Percentiles rank a stretch among this genome's conserved stretches.
Evolutionary conservation across 805 yeast species (phyloP).

Genomic region (Kazachstania kunashirensis): DNA sequence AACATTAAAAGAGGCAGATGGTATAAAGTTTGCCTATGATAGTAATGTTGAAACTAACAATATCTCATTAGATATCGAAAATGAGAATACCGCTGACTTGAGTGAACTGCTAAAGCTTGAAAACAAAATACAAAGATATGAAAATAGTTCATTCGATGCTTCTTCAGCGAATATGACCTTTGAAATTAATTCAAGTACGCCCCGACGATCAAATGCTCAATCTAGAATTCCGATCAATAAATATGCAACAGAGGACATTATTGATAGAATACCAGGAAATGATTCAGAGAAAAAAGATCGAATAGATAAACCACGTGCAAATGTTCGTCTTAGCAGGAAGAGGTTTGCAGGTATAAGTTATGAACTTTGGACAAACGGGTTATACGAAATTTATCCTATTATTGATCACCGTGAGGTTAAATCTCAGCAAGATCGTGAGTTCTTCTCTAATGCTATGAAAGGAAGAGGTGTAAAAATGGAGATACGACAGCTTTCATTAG

Average conservation of each 20-base stretch:
- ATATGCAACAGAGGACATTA: background rate
- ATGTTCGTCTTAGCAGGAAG: conserved; percentile 10
- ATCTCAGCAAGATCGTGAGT: conserved; percentile 57
- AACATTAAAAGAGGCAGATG: conserved; percentile 41
- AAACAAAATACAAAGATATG: background rate
- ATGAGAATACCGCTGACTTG: conserved; percentile 17
- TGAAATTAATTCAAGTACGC: conserved; percentile 4
- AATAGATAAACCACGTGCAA: background rate
- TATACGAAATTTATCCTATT: conserved; percentile 50
- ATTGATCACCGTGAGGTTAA: conserved; percentile 79
- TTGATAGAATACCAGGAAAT: too few species aligned
- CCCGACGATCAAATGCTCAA: background rate
- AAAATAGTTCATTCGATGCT: conserved; percentile 4
- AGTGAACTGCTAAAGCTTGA: conserved; percentile 10
- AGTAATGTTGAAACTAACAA: conserved; percentile 4
- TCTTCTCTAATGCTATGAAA: conserved; percentile 47
- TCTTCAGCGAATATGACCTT: conserved; percentile 15
- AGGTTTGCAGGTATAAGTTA: conserved; percentile 21
- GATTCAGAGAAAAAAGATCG: too few species aligned
- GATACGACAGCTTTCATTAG: conserved; percentile 56
- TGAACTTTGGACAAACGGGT: conserved; percentile 49
- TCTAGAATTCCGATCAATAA: background rate
- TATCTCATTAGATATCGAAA: conserved; percentile 1
- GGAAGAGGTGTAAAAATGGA: conserved; percentile 42
- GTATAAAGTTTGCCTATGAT: conserved; percentile 23